phyloP scores from a whole-genome alignment of 2,329 filamentous ascomycete species.

The Fusarium guadeloupense region DNA sequence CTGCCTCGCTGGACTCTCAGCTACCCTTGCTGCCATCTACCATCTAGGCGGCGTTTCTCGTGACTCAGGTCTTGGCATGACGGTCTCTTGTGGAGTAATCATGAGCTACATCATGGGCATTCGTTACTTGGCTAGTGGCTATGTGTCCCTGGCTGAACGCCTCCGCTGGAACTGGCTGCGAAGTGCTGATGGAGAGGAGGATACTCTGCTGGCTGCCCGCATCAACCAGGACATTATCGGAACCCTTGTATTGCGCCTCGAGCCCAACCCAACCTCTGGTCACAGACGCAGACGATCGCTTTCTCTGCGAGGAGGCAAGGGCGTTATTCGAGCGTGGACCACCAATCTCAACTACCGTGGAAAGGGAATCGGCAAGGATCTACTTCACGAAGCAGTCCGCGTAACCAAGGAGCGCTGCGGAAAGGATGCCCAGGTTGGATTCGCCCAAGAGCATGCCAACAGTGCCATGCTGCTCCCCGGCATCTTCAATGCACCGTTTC shows the following conservation, averaged over 20 bases:
- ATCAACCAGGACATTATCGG: slow-evolving; percentile 76
- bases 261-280: slow-evolving; percentile 50
- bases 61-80: slow-evolving; percentile 65
- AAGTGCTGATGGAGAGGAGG: slow-evolving; percentile 55
- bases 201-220: slow-evolving; percentile 71
- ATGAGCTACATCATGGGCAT: slow-evolving; percentile 71
- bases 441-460: slow-evolving; percentile 82
- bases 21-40: slow-evolving; percentile 56
- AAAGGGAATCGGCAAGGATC: slow-evolving; percentile 74
- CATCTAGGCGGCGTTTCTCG: slow-evolving; percentile 56
- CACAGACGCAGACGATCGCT: slow-evolving; percentile 49
- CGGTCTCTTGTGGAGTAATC: slow-evolving; percentile 67
- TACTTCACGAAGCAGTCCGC: slow-evolving; percentile 78
- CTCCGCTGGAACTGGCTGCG: slow-evolving; percentile 70
- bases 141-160: slow-evolving; percentile 69
- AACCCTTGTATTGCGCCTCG: slow-evolving; percentile 73
- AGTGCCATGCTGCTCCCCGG: slow-evolving; percentile 69
- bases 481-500: slow-evolving; percentile 69
- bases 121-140: slow-evolving; percentile 67
- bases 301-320: slow-evolving; percentile 67
- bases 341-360: slow-evolving; percentile 74
- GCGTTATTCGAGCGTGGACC: slow-evolving; percentile 84
- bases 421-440: slow-evolving; percentile 72
- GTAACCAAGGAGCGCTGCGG: slow-evolving; percentile 75
- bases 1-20: slow-evolving; percentile 58